Evolutionary conservation across 371 early-diverging fungal species (phyloP), one percentile per base, ranked within the genome.

Genomic region (Ordospora colligata): DNA sequence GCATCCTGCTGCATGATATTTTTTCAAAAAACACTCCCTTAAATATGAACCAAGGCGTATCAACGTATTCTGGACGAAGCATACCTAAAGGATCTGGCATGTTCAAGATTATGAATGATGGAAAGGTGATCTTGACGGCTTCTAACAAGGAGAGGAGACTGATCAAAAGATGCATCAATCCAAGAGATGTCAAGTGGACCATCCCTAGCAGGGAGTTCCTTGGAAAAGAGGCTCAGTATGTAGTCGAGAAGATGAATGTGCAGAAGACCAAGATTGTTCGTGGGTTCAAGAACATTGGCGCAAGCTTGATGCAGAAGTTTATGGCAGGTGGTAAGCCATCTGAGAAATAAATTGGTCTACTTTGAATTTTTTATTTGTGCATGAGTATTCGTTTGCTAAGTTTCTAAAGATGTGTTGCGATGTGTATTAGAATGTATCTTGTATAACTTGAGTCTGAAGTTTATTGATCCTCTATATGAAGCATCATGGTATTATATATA

Each of bases 41-140:
- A 27, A 66, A 50, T 8, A 72, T 76, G 70, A 68, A 47, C 19
- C 50, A 76, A 45, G 77, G 77, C 37, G 23, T 50, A 45, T 71
- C 65, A 22, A 44, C 52, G 42, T 76, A 58, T 50, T 68, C 69
- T 37, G 77, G 77, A 25, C 53, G 37, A 45, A 63, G 17, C 45
- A 50, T 76, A 1, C 77, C 70, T 22, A 76, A 68, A 53, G 77
- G 72, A 66, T 54, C 54, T 51, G 63, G 72, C 8, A 62, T 66
- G n/a, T 27, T 46, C 49, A 52, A 9, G 53, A 62, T 76, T 40
- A 54, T 47, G 37, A 70, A 71, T 52, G 77, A 76, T 65, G 77
- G 77, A 14, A 70, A 58, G 49, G 23, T 45, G 4, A 22, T 47
- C 1, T 52, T 71, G 25, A 76, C 77, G 37, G 44, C 54, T 17